phyloP scores from a whole-genome alignment of 2,329 filamentous ascomycete species.

The Apiospora koreana region DNA sequence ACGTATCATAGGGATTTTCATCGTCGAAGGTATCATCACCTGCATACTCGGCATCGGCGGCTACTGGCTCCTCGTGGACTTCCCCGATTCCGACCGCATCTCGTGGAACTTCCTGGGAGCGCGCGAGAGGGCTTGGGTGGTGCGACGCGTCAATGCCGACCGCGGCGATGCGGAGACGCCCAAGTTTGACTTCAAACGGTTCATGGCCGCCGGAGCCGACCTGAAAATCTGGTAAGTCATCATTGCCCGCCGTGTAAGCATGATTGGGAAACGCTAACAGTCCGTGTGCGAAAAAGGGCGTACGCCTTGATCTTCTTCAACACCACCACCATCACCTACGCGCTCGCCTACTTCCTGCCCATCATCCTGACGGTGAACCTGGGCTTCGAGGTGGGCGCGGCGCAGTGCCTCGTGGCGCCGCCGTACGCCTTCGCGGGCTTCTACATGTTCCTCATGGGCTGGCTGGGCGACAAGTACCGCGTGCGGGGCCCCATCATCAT shows the following conservation, averaged over 20 bases:
- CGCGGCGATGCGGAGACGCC: constrained; percentile 50
- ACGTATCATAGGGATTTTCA: neutral
- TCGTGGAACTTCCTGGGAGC: constrained; percentile 42
- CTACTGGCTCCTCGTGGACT: constrained; percentile 50
- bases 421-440: constrained; percentile 67
- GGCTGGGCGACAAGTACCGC: constrained; percentile 66
- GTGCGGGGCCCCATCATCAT: constrained; percentile 67
- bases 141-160: constrained; percentile 43
- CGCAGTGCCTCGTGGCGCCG: constrained; percentile 73
- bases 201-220: constrained; percentile 33
- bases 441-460: constrained; percentile 61
- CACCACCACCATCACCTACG: constrained; percentile 72
- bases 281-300: constrained; percentile 43
- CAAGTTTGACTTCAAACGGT: constrained; percentile 39
- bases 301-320: constrained; percentile 64
- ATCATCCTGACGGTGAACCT: constrained; percentile 68
- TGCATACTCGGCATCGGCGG: constrained; percentile 40
- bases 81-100: constrained; percentile 45
- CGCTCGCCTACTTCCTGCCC: constrained; percentile 77
- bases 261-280: constrained; percentile 37
- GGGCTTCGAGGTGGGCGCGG: constrained; percentile 62
- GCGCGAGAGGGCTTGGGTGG: constrained; percentile 38
- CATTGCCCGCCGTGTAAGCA: too few relatives aligned
- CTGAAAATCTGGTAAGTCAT: constrained; percentile 17
- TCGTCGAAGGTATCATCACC: constrained; percentile 56